Conservation (phyloP, 2,329 filamentous ascomycete species). For the Claviceps sp. region DNA sequence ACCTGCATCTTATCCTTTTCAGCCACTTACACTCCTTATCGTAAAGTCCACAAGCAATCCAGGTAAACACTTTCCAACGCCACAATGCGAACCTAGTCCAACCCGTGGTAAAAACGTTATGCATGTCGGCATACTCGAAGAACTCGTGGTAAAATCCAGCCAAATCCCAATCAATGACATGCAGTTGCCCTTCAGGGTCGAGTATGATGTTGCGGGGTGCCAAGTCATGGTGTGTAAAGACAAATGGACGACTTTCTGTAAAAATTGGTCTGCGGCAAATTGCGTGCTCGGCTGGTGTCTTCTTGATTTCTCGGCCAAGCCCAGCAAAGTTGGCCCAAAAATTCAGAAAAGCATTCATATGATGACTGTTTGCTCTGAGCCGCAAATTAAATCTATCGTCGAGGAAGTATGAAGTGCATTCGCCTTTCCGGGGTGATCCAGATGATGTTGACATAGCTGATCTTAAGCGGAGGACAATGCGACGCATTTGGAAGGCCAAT, state of each 20-base stretch:
- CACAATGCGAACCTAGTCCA: neutral
- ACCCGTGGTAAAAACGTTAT: neutral
- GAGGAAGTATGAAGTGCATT: neutral
- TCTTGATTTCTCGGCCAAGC: neutral
- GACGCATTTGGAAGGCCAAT: neutral
- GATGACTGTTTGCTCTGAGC: neutral
- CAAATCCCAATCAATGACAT: neutral
- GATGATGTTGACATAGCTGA: neutral
- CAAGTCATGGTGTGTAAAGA: neutral
- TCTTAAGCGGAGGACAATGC: neutral
- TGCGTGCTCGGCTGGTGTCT: neutral
- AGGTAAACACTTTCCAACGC: neutral
- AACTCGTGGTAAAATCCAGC: neutral
- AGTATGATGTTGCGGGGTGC: neutral
- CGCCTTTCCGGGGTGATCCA: neutral
- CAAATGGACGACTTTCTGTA: neutral
- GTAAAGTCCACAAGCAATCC: neutral
- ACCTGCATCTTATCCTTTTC: neutral
- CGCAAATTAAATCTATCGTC: neutral
- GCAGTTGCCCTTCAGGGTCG: neutral
- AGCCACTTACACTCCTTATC: neutral
- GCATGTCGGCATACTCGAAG: neutral
- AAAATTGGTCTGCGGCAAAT: neutral
- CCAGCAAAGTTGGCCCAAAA: neutral
- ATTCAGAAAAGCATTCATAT: neutral